Evolutionary conservation across 139 green algal genomes (phyloP).

Genomic region (Coelastrella sp.): DNA sequence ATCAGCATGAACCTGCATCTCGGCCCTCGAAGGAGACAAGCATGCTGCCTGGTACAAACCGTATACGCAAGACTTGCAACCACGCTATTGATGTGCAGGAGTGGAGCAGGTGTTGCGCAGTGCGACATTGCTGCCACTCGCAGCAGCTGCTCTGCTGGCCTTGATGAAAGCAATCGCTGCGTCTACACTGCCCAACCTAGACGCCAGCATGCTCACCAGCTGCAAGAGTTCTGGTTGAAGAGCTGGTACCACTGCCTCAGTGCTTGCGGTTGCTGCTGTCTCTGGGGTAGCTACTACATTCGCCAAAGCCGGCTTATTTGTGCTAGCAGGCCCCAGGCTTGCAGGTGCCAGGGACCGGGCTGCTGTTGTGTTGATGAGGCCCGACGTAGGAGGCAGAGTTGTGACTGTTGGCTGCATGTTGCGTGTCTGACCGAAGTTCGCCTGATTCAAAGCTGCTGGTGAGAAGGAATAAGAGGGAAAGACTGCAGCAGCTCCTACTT

Average conservation of each 20-base stretch:
- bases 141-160: not conserved
- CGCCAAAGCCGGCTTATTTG: too few species aligned
- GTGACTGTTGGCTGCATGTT: not conserved
- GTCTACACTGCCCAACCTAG: not conserved
- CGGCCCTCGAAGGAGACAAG: too few species aligned
- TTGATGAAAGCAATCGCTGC: not conserved
- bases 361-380: not conserved
- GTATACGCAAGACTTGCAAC: too few species aligned
- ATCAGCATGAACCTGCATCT: too few species aligned
- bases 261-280: slow-evolving; percentile 11
- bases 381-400: not conserved
- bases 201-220: not conserved
- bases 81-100: too few species aligned
- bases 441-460: not conserved
- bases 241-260: not conserved
- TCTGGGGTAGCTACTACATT: not conserved
- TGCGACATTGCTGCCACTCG: too few species aligned
- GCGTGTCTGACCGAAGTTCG: not conserved
- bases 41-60: too few species aligned
- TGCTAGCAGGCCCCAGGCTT: not conserved
- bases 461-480: not conserved
- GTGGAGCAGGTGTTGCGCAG: too few species aligned
- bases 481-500: not conserved
- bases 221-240: not conserved
- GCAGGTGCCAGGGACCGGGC: too few species aligned